Evolutionary conservation across 257 asterid species (phyloP), one percentile per base, ranked within the genome.

Genomic region (Nicotiana paniculata): DNA sequence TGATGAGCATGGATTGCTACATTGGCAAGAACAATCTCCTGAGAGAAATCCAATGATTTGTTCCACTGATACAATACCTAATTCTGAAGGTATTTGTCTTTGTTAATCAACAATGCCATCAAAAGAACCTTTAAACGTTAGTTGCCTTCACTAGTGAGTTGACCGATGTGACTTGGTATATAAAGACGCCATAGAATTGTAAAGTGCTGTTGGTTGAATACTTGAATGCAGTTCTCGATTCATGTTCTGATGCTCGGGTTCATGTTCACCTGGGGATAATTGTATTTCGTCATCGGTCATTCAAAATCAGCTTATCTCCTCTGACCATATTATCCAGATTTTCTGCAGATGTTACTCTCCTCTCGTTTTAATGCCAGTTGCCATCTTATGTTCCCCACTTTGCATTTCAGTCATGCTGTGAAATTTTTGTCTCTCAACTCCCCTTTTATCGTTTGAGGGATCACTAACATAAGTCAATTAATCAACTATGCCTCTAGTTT

Each of bases 1-100:
- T 75, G 80, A 79, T 83, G 93, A 87, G 82, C 91, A 76, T 61
- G 89, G 85, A 69, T 11, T 83, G 76, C 89, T 77, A 63, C 51
- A 46, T 77, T 77, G 70, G 48, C 81, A 81, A 79, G 85, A 82
- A 18, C 88, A 88, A 79, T 74, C 87, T 83, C 83, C 88, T 81
- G 33, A 59, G 75, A 82, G 82, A 35, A 37, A 10, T 70, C 15
- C 48, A 13, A 77, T 86, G 80, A 85, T 84, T 85, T 74, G 74
- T 12, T 67, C 83, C 61, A 66, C 77, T 39, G 70, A 82, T 85
- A 86, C 30, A 28, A 28, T 87, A 82, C 70, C 82, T 80, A 84
- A 81, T 79, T 81, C 83, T 75, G 88, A 81, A 89, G 97, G 97
- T 93, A 81, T 69, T 77, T 82, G 72, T 82, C 24, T 68, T 77